Evolutionary conservation across 2,329 filamentous ascomycete species (phyloP), one percentile per base, ranked within the genome.

Genomic region (Botrytis paeoniae): DNA sequence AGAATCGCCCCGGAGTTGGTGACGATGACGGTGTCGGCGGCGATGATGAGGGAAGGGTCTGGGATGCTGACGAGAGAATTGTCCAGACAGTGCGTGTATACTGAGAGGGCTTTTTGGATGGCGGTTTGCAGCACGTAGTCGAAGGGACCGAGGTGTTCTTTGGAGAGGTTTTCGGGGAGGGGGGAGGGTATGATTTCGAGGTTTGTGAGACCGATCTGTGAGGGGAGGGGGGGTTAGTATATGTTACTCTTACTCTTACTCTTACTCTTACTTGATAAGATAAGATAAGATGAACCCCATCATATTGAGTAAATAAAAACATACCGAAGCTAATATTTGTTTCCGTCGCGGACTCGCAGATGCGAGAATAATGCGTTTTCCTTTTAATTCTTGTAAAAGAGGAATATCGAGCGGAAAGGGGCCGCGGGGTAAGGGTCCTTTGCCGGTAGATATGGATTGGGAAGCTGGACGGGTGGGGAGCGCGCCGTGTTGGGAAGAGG

Each of bases 111-210:
- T 83, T 99, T 99, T 78, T 92, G 89, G 35, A 89, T 89, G 5
- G 95, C 95, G 2, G 96, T 99, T 73, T 91, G 89, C 22, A 95
- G 86, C 32, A 98, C 96, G 84, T 99, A 99, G 84, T 97, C 94
- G 81, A 93, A 92, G 1, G 96, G 93, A 0, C 91, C 89, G 74
- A 95, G 88, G 3, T 83, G 81, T 12, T 84, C 82, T 82, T 98
- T 97, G 78, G 93, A 88, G 71, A 97, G 88, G 84, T 98, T 88
- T 84, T 99, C 96, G 70, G 93, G 91, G 76, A 93, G 91, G 71
- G 88, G 90, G 60, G 94, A 97, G 25, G 96, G 94, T 74, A 91
- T 87, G 79, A 98, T 89, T 83, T 98, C 95, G 80, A 98, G 83
- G 80, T 94, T 91, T 4, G 86, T 88, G 18, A 98, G 88, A 76